Evolutionary conservation across 202 grass and related monocot species (phyloP), one percentile per base, ranked within the genome.

Genomic region (Dendrocalamus latiflorus): DNA sequence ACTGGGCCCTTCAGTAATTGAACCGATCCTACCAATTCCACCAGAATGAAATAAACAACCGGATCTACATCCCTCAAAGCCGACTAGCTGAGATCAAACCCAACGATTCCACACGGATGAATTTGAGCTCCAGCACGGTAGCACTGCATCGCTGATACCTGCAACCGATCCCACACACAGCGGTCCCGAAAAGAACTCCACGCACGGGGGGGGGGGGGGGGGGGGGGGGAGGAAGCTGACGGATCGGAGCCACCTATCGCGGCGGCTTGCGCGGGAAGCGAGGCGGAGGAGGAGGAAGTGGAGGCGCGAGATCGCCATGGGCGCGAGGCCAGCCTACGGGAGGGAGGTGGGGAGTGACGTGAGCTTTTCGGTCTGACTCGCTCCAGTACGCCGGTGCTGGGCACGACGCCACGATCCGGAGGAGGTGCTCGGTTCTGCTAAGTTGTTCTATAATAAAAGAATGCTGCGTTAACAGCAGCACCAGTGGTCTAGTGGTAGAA

Each of bases 401-500:
- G 1, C 25, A 41, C 11, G n/a, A 15, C 3, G n/a, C n/a, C 50
- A 0, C 17, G 6, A 8, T n/a, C 50, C 50, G n/a, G n/a, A n/a
- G n/a, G n/a, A 55, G 51, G 51, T 21, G 7, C 2, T 55, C 51
- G 20, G 51, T 21, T 55, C 33, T n/a, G n/a, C n/a, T n/a, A n/a
- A n/a, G n/a, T n/a, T n/a, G n/a, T n/a, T n/a, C n/a, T n/a, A n/a
- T n/a, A n/a, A n/a, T n/a, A n/a, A n/a, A n/a, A n/a, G n/a, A n/a
- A n/a, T n/a, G n/a, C n/a, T n/a, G n/a, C n/a, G n/a, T n/a, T n/a
- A n/a, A n/a, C n/a, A n/a, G n/a, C n/a, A 30, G 13, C 13, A 26
- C 2, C 90, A 98, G 92, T 98, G 90, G 95, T 97, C 90, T 97
- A 92, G 91, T 97, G 95, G 90, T 93, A 93, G 95, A 94, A 94